Evolutionary conservation across 306 rosid species (phyloP), one percentile per base, ranked within the genome.

Genomic region (Vigna hirtella): DNA sequence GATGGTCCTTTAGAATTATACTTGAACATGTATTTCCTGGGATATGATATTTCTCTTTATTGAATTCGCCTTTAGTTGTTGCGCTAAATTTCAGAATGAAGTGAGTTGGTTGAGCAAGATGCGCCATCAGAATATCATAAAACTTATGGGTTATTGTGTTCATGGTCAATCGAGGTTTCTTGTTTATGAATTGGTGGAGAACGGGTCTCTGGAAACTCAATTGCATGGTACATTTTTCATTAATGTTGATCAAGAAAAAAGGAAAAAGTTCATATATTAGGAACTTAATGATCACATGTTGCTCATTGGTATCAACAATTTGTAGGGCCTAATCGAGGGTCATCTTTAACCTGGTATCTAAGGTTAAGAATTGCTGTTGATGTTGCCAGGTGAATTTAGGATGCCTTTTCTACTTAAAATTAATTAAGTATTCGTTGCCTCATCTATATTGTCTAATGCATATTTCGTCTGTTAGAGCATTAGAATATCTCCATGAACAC

Each of bases 401-500:
- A 42, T 9, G 6, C 74, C 30, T 51, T 45, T 48, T 57, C 18
- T 62, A 10, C 57, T 75, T 7, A n/a, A 62, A 24, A 18, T 32
- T 80, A 48, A 22, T 58, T 73, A 38, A 51, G 4, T 15, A 50
- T 38, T 17, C 1, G 30, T 57, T 65, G 47, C 73, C 55, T 71
- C 18, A 66, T 61, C 43, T 48, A 76, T 67, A 56, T 17, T 68
- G 49, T 61, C 58, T 67, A 22, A 56, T 65, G 51, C 68, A 67
- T 77, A 24, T 55, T 77, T 59, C 28, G 36, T 82, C 56, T 83
- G 52, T 34, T 76, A 94, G 98, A 82, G 98, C 94, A 50, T 77
- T 94, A 82, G 97, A 94, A 80, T 89, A 89, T 87, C 97, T 94
- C 76, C 97, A 94, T 7, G 98, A 94, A 86, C 91, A 90, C 63